Conservation (phyloP, 257 asterid species). For the Solanum sejunctum region DNA sequence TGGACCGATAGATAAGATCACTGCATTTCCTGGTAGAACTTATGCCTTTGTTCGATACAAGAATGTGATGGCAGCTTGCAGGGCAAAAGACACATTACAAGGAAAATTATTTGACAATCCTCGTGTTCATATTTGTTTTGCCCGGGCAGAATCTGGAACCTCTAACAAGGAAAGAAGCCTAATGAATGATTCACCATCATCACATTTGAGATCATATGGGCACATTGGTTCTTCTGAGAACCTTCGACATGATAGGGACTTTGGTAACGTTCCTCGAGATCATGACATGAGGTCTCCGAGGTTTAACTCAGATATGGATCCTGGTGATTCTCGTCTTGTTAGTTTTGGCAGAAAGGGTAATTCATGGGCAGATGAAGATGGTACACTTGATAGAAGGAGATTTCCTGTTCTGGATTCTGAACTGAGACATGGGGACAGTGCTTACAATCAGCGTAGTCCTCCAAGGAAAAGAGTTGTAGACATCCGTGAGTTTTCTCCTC, state of each 20-base stretch:
- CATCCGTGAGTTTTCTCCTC: constrained; percentile 48
- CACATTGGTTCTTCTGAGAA: constrained; percentile 33
- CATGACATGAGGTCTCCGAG: constrained; percentile 43
- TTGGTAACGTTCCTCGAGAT: constrained; percentile 30
- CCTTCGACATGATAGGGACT: constrained; percentile 35
- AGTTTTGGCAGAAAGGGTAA: constrained; percentile 26
- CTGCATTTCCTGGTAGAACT: constrained; percentile 90
- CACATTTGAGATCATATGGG: constrained; percentile 33
- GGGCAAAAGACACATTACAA: constrained; percentile 80
- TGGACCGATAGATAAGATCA: constrained; percentile 80
- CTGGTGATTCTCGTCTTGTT: constrained; percentile 19
- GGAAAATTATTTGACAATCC: constrained; percentile 88
- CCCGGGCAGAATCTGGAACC: constrained; percentile 54
- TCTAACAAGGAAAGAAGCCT: constrained; percentile 52
- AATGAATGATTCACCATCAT: constrained; percentile 39
- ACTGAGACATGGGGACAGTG: constrained; percentile 20
- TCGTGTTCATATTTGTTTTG: constrained; percentile 79
- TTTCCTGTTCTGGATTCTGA: constrained; percentile 28
- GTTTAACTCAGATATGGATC: constrained; percentile 34
- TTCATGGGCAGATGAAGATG: constrained; percentile 34
- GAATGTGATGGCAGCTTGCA: constrained; percentile 50
- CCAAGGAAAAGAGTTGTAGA: constrained; percentile 27
- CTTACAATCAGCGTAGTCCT: constrained; percentile 44
- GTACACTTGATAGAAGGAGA: constrained; percentile 37
- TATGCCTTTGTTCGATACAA: constrained; percentile 84